phyloP scores from a whole-genome alignment of 257 asterid species.

The Solanum bulbocastanum region DNA sequence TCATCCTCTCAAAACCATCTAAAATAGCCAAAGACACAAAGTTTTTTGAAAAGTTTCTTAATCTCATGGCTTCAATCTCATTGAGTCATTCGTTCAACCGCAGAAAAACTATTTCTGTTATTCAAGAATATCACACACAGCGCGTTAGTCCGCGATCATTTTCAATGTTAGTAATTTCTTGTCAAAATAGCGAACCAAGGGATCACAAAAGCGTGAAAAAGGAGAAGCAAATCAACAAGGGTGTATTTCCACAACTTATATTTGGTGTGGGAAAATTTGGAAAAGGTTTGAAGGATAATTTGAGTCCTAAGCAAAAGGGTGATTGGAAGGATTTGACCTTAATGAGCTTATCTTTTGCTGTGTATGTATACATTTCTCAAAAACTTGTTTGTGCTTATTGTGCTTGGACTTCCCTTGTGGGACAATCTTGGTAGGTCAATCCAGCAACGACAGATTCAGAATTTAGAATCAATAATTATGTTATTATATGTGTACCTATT shows the following conservation, averaged over 20 bases:
- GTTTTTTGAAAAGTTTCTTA: neutral
- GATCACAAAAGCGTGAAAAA: constrained; percentile 2
- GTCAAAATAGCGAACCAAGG: constrained; percentile 25
- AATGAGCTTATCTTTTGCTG: constrained; percentile 86
- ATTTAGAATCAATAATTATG: neutral
- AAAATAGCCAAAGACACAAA: neutral
- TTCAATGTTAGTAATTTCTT: constrained; percentile 14
- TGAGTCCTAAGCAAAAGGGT: constrained; percentile 79
- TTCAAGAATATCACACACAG: neutral
- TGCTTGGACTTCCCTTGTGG: constrained; percentile 48
- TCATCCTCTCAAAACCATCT: neutral
- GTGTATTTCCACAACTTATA: constrained; percentile 12
- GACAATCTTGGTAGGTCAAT: constrained; percentile 35
- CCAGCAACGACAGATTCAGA: neutral
- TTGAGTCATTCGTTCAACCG: neutral
- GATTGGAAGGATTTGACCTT: constrained; percentile 83
- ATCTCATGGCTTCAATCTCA: neutral
- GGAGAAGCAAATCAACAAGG: constrained; percentile 23
- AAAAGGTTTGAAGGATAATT: constrained; percentile 35
- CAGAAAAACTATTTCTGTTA: neutral
- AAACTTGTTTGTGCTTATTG: constrained; percentile 90
- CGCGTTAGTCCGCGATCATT: constrained; percentile 11
- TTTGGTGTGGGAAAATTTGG: constrained; percentile 38
- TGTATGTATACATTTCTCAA: constrained; percentile 83
- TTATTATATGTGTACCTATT: neutral